Evolutionary conservation across 208 protist genomes (phyloP), one percentile per base, ranked within the genome.

Genomic region (Leishmania tropica): DNA sequence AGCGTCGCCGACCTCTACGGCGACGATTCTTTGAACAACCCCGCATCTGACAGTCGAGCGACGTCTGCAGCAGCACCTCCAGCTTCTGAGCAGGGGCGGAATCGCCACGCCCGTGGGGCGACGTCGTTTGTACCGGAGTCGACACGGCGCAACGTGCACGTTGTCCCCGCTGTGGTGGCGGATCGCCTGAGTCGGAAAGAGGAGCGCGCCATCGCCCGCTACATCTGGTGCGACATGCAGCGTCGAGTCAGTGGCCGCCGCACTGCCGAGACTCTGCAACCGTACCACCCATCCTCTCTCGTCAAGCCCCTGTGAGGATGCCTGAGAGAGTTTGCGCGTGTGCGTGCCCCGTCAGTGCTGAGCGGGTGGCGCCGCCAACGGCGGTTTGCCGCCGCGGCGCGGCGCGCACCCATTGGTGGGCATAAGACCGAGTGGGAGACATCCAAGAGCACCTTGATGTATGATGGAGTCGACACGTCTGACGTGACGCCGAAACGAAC

Each of bases 91-190:
- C 10, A 2, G 45, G 47, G 2, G 28, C 7, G 45, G 45, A 54
- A 7, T 53, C 45, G 13, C n/a, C 70, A 31, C 10, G 8, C 15
- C 64, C 24, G 37, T 40, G 21, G n/a, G 2, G 13, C 40, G n/a
- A 24, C 35, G 31, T 79, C 72, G 1, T 85, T 85, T 51, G 40
- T 79, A 10, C 73, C 78, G 3, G 83, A 79, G 5, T 45, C 37
- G 28, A 62, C 73, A 7, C 77, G 83, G 21, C 73, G 35, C 11
- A 67, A 53, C 37, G 78, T 92, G 24, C 86, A 95, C 48, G 86
- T 91, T 10, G 56, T 96, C 10, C 91, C 93, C 0, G 88, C 85
- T 62, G 85, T 96, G 15, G 78, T 96, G 19, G 83, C 82, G 10
- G 81, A 90, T 54, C 53, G 82, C 3, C 83, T 94, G 28, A 95